Base-by-base conservation (phyloP, 306 rosid genomes). In the Corylus heterophylla region DNA sequence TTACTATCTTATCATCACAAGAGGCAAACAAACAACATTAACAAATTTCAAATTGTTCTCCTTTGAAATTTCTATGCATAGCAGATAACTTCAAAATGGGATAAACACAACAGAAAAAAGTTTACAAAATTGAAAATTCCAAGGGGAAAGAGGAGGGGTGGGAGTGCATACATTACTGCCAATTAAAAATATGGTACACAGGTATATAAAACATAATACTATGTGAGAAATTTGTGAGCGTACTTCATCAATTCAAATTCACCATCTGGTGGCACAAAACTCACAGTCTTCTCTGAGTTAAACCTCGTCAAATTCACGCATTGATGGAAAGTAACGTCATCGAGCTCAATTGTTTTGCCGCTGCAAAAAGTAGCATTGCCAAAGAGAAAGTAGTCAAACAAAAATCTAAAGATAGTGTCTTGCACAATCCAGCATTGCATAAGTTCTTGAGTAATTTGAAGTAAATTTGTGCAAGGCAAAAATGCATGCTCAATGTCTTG, bases 241-340 rank as follows among this genome's bases (percentile, higher is more conserved):
- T 87, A 94, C 97, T 94, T 94, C 98, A 92, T 94, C 79, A 92
- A 92, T 85, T 94, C 98, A 84, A 94, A 94, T 92, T 94, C 97
- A 71, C 97, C 96, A 74, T 94, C 97, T 22, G 98, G 98, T 49
- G 97, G 98, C 85, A 94, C 98, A 85, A 94, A 94, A 90, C 98
- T 94, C 82, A 94, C 97, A 11, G 97, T 94, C 89, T 92, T 94
- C 89, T 90, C 96, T 45, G 96, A 88, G 86, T 94, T 94, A 83
- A 94, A 94, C 86, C 98, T 90, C 9, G 98, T 92, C 92, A 94
- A 89, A 83, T 94, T 94, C 78, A 94, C 98, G 87, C 98, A 94
- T 79, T 94, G 98, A 83, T 92, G 97, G 86, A 94, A 94, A 63
- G 98, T 94, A 62, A 94, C 98, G 54, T 94, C 98, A 82, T 94